phyloP scores from a whole-genome alignment of 2,329 filamentous ascomycete species.

The Paecilomyces dactylethromorphus region DNA sequence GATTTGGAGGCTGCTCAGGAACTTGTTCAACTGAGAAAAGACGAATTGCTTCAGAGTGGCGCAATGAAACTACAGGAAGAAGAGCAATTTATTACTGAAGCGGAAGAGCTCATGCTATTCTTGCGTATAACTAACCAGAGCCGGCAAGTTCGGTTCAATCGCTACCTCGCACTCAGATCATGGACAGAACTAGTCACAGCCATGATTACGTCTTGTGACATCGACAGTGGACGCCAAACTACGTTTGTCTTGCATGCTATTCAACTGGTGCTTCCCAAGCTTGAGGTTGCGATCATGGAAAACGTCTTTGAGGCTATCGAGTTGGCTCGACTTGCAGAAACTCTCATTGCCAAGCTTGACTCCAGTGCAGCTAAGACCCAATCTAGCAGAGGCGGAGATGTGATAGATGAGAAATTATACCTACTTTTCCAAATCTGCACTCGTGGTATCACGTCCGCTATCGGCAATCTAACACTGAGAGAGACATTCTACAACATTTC shows the following conservation, averaged over 20 bases:
- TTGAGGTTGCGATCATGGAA: slow-evolving; percentile 69
- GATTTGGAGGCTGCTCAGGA: slow-evolving; percentile 67
- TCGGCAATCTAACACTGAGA: slow-evolving; percentile 64
- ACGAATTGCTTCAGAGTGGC: slow-evolving; percentile 30
- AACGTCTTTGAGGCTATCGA: slow-evolving; percentile 65
- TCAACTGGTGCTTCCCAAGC: slow-evolving; percentile 78
- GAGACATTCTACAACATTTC: slow-evolving; percentile 88
- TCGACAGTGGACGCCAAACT: slow-evolving; percentile 64
- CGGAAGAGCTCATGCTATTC: slow-evolving; percentile 29
- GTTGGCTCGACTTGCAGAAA: slow-evolving; percentile 70
- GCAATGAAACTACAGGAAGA: slow-evolving; percentile 39
- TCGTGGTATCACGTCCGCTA: slow-evolving; percentile 68
- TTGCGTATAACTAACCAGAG: slow-evolving; percentile 36
- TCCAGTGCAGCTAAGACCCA: slow-evolving; percentile 27
- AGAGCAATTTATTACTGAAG: slow-evolving; percentile 34
- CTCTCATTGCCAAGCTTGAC: slow-evolving; percentile 42
- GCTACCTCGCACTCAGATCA: slow-evolving; percentile 64
- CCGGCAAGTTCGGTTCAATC: slow-evolving; percentile 32
- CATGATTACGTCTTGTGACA: slow-evolving; percentile 74
- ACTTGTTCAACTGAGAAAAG: slow-evolving; percentile 54
- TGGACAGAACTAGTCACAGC: slow-evolving; percentile 84
- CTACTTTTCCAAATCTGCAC: slow-evolving; percentile 86
- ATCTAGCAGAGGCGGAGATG: slow-evolving; percentile 51
- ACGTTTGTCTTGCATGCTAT: slow-evolving; percentile 80
- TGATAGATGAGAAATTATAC: slow-evolving; percentile 82